A percentile compares a stretch with the other conserved stretches of the same genome.
Conservation (phyloP, 2,329 filamentous ascomycete genomes). For the Zelopaecilomyces penicillatus region DNA sequence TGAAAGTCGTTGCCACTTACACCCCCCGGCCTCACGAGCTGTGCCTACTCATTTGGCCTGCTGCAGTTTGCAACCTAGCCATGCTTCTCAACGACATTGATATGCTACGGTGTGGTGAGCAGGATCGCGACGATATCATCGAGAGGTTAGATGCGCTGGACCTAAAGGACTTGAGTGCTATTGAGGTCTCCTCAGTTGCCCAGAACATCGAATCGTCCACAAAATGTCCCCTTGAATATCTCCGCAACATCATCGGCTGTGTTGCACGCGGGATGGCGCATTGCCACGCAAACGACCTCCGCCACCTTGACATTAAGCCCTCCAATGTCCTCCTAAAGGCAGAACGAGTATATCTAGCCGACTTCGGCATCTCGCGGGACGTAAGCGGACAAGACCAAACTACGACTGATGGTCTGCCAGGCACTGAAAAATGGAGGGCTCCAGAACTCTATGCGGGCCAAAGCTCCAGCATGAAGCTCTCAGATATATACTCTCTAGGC, state of each 20-base stretch:
- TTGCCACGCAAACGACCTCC: slow-evolving; percentile 33
- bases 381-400: slow-evolving; percentile 37
- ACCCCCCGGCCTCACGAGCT: slow-evolving; percentile 30
- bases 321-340: slow-evolving; percentile 38
- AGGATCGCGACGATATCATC: slow-evolving; percentile 32
- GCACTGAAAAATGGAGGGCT: slow-evolving; percentile 37
- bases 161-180: slow-evolving; percentile 27
- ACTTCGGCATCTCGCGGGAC: slow-evolving; percentile 41
- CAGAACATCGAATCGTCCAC: slow-evolving; percentile 14
- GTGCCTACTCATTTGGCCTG: slow-evolving; percentile 39
- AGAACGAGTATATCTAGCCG: slow-evolving; percentile 37
- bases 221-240: slow-evolving; percentile 31
- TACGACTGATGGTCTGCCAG: slow-evolving; percentile 32
- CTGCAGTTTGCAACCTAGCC: slow-evolving; percentile 36
- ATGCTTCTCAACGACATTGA: slow-evolving; percentile 36
- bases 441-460: slow-evolving; percentile 33
- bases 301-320: slow-evolving; percentile 41
- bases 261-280: slow-evolving; percentile 34
- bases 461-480: slow-evolving; percentile 36
- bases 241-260: slow-evolving; percentile 36
- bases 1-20: slow-evolving; percentile 40
- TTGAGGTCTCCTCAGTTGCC: slow-evolving; percentile 19
- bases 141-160: slow-evolving; percentile 30
- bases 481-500: slow-evolving; percentile 41
- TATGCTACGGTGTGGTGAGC: slow-evolving; percentile 26